These are phyloP conservation scores for Globisporangium solare DNA, from an alignment of 352 stramenopile genomes.

Conservation along the genomic window DNA sequence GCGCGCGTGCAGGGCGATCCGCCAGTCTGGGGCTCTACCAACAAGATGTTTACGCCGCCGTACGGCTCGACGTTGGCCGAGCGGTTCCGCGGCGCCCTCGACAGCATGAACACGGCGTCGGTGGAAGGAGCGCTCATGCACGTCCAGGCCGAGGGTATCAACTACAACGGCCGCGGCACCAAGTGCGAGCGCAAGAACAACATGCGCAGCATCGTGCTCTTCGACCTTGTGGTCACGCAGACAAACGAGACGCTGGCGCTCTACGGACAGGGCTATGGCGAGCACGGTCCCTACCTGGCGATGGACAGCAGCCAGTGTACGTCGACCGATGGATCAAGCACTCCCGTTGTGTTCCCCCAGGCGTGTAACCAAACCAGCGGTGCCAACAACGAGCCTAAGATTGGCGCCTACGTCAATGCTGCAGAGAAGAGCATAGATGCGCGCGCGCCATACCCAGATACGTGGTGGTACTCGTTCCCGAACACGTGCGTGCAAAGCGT, in stretches of 20 bases:
- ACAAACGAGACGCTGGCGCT: slow-evolving; percentile 72
- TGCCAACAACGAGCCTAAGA: slow-evolving; percentile 46
- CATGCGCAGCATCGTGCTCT: slow-evolving; percentile 80
- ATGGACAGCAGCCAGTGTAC: slow-evolving; percentile 70
- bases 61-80: slow-evolving; percentile 29
- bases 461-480: slow-evolving; percentile 76
- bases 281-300: slow-evolving; percentile 28
- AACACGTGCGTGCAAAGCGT: slow-evolving; percentile 43
- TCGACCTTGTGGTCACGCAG: slow-evolving; percentile 70
- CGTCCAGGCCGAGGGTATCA: slow-evolving; percentile 50
- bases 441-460: slow-evolving; percentile 65
- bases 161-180: slow-evolving; percentile 26
- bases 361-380: slow-evolving; percentile 78
- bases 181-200: slow-evolving; percentile 33
- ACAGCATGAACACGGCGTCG: slow-evolving; percentile 36
- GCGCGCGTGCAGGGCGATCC: slow-evolving; percentile 55
- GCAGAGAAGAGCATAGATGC: slow-evolving; percentile 41
- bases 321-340: slow-evolving; percentile 24
- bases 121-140: slow-evolving; percentile 51
- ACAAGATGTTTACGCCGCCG: slow-evolving; percentile 34
- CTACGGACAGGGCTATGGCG: slow-evolving; percentile 69
- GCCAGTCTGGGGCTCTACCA: slow-evolving; percentile 36
- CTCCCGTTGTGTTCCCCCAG: slow-evolving; percentile 30
- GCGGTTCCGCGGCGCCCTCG: slow-evolving; percentile 30
- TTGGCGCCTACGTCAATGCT: slow-evolving; percentile 65